These are phyloP conservation scores for Sungouiella thailandica DNA, from an alignment of 805 yeast species.

Conservation along the genomic window DNA sequence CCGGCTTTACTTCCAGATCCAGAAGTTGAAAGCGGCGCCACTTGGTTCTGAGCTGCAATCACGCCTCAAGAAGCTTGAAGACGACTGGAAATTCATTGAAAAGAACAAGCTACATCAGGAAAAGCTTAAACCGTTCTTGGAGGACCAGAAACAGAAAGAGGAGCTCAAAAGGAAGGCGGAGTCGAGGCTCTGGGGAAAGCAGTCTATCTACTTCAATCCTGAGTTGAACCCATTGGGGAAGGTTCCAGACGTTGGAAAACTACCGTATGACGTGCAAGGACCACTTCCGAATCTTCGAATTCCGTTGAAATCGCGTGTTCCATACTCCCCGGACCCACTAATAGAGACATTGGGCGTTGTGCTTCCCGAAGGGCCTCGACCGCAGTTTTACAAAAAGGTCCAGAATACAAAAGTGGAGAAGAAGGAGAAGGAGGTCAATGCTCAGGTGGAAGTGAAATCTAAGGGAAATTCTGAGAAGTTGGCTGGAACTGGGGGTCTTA, in stretches of 20 bases:
- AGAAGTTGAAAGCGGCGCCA: slow-evolving; percentile 17
- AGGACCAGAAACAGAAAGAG: slow-evolving; percentile 15
- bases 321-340: slow-evolving; percentile 25
- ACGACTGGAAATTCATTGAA: slow-evolving; percentile 37
- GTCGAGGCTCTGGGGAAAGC: slow-evolving; percentile 37
- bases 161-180: slow-evolving; percentile 11
- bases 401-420: slow-evolving; percentile 21
- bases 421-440: not conserved
- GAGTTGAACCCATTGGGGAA: slow-evolving; percentile 61
- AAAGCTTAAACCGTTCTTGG: slow-evolving; percentile 21
- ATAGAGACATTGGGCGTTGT: slow-evolving; percentile 23
- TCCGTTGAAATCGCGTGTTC: slow-evolving; percentile 19
- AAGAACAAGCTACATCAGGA: slow-evolving; percentile 31
- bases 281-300: slow-evolving; percentile 25
- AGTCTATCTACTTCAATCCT: slow-evolving; percentile 58
- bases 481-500: too few species aligned
- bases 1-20: slow-evolving; percentile 27
- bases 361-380: slow-evolving; percentile 40
- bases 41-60: slow-evolving; percentile 15
- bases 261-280: slow-evolving; percentile 3
- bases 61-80: slow-evolving; percentile 22
- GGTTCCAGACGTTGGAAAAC: slow-evolving; percentile 36
- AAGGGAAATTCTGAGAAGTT: not conserved
- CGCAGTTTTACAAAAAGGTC: slow-evolving; percentile 42
- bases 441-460: not conserved